phyloP scores from a whole-genome alignment of 768 basidiomycete species.

The Royoungia palumana region DNA sequence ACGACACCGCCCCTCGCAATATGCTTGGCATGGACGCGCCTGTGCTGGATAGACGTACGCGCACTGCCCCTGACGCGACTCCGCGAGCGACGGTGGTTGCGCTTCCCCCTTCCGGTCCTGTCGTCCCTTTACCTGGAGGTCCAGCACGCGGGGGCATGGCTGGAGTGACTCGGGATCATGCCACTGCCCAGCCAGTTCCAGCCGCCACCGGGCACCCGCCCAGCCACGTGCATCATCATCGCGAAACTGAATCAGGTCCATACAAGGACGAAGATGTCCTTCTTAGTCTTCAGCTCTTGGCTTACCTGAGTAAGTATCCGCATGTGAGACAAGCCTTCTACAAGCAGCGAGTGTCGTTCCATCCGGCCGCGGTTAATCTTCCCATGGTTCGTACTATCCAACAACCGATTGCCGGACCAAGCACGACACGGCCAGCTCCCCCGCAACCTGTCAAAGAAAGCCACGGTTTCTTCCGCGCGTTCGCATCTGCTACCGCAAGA shows the following conservation, averaged over 20 bases:
- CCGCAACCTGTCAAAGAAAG: constrained; percentile 31
- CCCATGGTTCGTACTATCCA: constrained; percentile 28
- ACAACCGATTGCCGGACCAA: constrained; percentile 27
- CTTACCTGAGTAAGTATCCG: constrained; percentile 96
- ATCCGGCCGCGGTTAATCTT: constrained; percentile 60
- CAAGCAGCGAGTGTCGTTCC: constrained; percentile 78
- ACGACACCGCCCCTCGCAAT: constrained; percentile 28
- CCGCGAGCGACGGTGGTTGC: constrained; percentile 60
- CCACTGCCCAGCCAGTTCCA: constrained; percentile 9
- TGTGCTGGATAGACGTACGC: constrained; percentile 30
- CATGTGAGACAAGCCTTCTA: constrained; percentile 97
- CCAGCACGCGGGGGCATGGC: constrained; percentile 11
- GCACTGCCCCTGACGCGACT: constrained; percentile 54
- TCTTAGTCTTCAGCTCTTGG: constrained; percentile 85
- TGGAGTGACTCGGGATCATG: constrained; percentile 18
- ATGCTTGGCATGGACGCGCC: constrained; percentile 27
- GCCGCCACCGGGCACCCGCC: constrained; percentile 19
- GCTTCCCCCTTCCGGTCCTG: constrained; percentile 40
- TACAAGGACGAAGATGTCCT: constrained; percentile 96
- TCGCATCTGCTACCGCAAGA: constrained; percentile 40
- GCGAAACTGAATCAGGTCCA: constrained; percentile 50
- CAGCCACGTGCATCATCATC: constrained; percentile 39
- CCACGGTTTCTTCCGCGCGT: constrained; percentile 45
- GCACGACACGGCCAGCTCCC: constrained; percentile 14
- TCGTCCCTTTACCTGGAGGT: constrained; percentile 11